Evolutionary conservation across 2,329 filamentous ascomycete species (phyloP), one percentile per base, ranked within the genome.

Genomic region (Arthrobotrys entomopaga): DNA sequence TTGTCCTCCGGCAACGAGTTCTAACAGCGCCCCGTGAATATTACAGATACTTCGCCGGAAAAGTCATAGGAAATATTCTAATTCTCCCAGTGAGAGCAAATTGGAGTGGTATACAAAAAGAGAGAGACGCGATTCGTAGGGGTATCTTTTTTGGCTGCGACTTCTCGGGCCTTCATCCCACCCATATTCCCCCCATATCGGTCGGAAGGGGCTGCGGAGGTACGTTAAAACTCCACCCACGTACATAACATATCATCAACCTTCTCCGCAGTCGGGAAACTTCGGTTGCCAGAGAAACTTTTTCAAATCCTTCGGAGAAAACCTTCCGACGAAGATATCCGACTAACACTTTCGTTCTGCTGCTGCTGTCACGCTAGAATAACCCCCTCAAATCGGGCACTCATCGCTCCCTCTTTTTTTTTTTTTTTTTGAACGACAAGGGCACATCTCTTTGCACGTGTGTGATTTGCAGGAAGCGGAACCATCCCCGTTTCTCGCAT

Each of bases 181-280:
- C 60, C 59, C 60, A 38, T 60, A 58, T 56, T 49, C 48, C 29
- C 29, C 34, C 29, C 60, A n/a, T 24, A 46, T 43, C 50, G 46
- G 52, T 53, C 53, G 58, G 60, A 72, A 50, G 58, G 53, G 67
- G 59, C 42, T 65, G 60, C 59, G 60, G 54, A 72, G 59, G 67
- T 72, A 48, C 24, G 66, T 71, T 52, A 49, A 42, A 42, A 48
- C 15, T 61, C 58, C 26, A 40, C 8, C n/a, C 52, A 40, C 16
- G n/a, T n/a, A n/a, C n/a, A n/a, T n/a, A n/a, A n/a, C n/a, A n/a
- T 13, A 46, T 50, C 19, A 19, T 50, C 19, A 22, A 19, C 26
- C 50, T 19, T 34, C n/a, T 60, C 49, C 20, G 19, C 56, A 61
- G 61, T 43, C 42, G 43, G 43, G 15, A 38, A 16, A 50, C 46